Percentiles rank a stretch among this genome's conserved stretches.
These are phyloP conservation scores for Aeminium ludgeri DNA, from an alignment of 495 filamentous ascomycete species.

Conservation along the genomic window DNA sequence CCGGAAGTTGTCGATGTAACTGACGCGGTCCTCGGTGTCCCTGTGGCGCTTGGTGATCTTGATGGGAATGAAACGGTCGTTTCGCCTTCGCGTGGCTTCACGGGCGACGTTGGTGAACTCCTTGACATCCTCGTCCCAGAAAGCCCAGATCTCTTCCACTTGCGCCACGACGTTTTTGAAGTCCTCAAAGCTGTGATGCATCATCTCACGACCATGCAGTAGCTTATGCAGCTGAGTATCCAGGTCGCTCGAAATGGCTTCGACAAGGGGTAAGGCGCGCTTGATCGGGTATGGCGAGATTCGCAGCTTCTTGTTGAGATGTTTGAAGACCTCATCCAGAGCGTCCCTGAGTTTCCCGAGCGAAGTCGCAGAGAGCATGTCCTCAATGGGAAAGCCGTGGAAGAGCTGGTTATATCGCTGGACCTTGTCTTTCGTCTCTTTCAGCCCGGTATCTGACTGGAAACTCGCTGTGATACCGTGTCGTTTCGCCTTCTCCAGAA, in stretches of 20 bases:
- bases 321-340: constrained; percentile 67
- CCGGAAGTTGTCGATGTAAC: constrained; percentile 85
- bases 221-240: constrained; percentile 70
- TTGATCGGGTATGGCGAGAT: constrained; percentile 88
- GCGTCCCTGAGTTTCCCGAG: constrained; percentile 82
- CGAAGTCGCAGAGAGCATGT: constrained; percentile 80
- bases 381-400: constrained; percentile 92
- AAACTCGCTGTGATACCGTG: constrained; percentile 96
- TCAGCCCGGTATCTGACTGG: constrained; percentile 79
- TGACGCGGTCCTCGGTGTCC: constrained; percentile 72
- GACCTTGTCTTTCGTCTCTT: constrained; percentile 83
- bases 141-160: constrained; percentile 67
- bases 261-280: constrained; percentile 81
- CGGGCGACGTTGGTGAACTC: constrained; percentile 95
- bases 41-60: constrained; percentile 74
- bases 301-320: constrained; percentile 92
- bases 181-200: constrained; percentile 81
- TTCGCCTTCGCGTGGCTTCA: constrained; percentile 74
- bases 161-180: constrained; percentile 72
- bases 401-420: constrained; percentile 98
- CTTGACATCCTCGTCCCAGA: constrained; percentile 90
- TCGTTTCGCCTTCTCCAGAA: constrained; percentile 85
- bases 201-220: constrained; percentile 67
- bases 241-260: constrained; percentile 91
- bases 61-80: constrained; percentile 96